These are phyloP conservation scores for Letharia columbiana DNA, from an alignment of 495 filamentous ascomycete genomes.

Conservation along the genomic window DNA sequence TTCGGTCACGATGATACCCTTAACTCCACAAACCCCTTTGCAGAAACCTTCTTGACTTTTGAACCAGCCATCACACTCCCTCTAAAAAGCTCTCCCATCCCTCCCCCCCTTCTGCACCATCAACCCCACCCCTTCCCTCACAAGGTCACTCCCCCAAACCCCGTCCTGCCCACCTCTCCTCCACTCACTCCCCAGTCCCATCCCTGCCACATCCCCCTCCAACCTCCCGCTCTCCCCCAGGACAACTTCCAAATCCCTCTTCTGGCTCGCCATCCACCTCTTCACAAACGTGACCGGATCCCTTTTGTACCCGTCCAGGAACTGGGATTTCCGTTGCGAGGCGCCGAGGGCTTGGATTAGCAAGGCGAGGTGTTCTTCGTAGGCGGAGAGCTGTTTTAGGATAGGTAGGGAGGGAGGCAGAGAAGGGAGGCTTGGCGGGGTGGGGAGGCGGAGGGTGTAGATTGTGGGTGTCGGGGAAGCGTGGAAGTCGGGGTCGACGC, in stretches of 20 bases:
- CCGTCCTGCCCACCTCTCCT: constrained; percentile 45
- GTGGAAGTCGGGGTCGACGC: constrained; percentile 81
- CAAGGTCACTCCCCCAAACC: constrained; percentile 39
- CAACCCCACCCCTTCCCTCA: constrained; percentile 29
- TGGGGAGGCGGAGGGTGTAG: constrained; percentile 77
- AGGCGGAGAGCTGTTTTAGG: constrained; percentile 57
- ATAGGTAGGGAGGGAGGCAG: constrained; percentile 49
- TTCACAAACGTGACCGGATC: constrained; percentile 77
- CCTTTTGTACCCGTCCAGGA: constrained; percentile 62
- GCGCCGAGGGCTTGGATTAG: constrained; percentile 69
- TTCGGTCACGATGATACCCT: neutral
- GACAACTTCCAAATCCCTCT: constrained; percentile 81
- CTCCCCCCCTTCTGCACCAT: constrained; percentile 36
- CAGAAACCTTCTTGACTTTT: neutral
- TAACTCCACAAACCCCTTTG: neutral
- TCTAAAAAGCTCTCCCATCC: constrained; percentile 20
- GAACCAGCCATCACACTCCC: too few species aligned
- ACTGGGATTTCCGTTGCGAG: constrained; percentile 76
- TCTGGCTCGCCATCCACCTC: constrained; percentile 80
- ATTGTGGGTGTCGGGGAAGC: constrained; percentile 56
- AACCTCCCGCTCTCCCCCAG: constrained; percentile 69
- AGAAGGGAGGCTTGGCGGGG: constrained; percentile 61
- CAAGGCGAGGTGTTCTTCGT: constrained; percentile 79
- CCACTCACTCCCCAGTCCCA: constrained; percentile 50
- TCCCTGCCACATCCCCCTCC: constrained; percentile 49